Evolutionary conservation across 768 basidiomycete species (phyloP), one percentile per base, ranked within the genome.

Genomic region (Rubroboletus pulcherrimus): DNA sequence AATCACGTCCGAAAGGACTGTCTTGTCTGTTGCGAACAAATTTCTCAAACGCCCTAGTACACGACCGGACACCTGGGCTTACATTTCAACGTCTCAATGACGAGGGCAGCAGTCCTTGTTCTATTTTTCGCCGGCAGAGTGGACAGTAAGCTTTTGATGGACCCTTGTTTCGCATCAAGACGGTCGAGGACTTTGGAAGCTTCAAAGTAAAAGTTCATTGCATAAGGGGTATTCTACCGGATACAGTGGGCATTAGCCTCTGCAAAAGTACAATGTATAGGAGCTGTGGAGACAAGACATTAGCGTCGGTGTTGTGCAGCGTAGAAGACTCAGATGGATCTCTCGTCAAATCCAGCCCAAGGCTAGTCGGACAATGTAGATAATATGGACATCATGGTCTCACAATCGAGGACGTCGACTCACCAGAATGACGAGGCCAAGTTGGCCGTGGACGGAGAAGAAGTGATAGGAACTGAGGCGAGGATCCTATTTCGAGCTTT

Each of bases 31-130:
- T 11, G 31, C 31, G 30, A 34, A 24, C 7, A 7, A 9, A 14
- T 15, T 34, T 21, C 43, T 48, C 64, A 46, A 71, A 49, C 29
- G 40, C 37, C 58, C 47, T 7, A 7, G 42, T 12, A 15, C 11
- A 41, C 21, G 34, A 24, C 45, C 26, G 29, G 30, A n/a, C 30
- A 38, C 30, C 43, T 8, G 30, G 42, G 58, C 85, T 77, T 73
- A 96, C 95, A 98, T 81, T 97, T 98, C 45, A 98, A 75, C 0
- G 93, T 96, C 75, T 97, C 92, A 51, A 98, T 94, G 33, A 98
- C 86, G 37, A 97, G 83, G 9, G 91, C 91, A 34, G 91, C 81
- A 6, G 86, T 87, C 50, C 92, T 79, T 66, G 89, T 90, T 65
- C 87, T 81, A 61, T 81, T 79, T 72, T 86, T 86, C 67, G 86